These are phyloP conservation scores for Ophiostoma sp. DNA, from an alignment of 2,329 filamentous ascomycete genomes.

Conservation along the genomic window DNA sequence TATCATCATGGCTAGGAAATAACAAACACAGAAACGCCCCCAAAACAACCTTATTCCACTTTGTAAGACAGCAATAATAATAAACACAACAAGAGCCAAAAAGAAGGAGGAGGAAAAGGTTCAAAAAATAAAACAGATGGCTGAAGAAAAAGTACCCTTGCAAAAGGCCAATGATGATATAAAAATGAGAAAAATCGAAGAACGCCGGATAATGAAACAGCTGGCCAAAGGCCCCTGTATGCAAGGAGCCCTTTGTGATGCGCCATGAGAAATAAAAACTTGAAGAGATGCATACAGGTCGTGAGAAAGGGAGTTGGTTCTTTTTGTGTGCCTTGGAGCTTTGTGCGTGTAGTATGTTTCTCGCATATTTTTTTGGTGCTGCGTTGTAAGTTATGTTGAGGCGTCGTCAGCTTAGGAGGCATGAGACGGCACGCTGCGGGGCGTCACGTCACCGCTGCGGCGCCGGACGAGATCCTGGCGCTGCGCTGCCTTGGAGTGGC, in stretches of 20 bases:
- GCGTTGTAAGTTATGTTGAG: background rate
- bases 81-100: slow-evolving; percentile 2
- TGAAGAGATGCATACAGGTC: background rate
- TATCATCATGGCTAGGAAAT: slow-evolving; percentile 12
- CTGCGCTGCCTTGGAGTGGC: slow-evolving; percentile 53
- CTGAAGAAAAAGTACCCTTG: slow-evolving; percentile 16
- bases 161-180: background rate
- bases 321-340: background rate
- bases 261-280: background rate
- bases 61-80: slow-evolving; percentile 11
- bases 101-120: background rate
- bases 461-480: slow-evolving; percentile 47
- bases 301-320: background rate
- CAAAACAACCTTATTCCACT: background rate
- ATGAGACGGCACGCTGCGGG: slow-evolving; percentile 55
- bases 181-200: background rate
- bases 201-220: slow-evolving; percentile 18
- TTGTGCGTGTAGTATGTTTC: background rate
- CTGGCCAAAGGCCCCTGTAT: background rate
- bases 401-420: slow-evolving; percentile 37
- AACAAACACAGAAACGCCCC: slow-evolving; percentile 11
- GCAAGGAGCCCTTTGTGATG: background rate
- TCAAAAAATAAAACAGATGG: background rate
- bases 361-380: background rate
- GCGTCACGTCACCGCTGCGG: slow-evolving; percentile 57